phyloP scores from a whole-genome alignment of 495 filamentous ascomycete species.

The Tuber umbilicatum region DNA sequence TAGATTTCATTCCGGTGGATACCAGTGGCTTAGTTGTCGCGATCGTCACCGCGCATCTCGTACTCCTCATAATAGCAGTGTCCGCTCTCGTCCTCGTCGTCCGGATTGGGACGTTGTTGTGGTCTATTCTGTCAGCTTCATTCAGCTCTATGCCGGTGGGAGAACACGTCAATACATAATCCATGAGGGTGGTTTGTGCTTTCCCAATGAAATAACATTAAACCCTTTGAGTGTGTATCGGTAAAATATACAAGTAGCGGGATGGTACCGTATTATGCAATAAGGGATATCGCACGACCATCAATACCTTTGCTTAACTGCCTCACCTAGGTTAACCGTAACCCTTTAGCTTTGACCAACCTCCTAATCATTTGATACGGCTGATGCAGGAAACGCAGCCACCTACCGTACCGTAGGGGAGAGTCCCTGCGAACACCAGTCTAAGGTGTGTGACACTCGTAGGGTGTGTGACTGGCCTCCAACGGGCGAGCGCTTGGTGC shows the following conservation, averaged over 20 bases:
- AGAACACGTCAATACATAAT: background rate
- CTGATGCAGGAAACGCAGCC: background rate
- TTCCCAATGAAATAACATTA: background rate
- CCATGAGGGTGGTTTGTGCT: too few relatives aligned
- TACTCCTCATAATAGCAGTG: too few relatives aligned
- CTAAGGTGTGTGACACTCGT: background rate
- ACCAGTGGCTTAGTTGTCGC: too few relatives aligned
- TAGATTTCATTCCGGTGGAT: background rate
- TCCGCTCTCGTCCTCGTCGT: too few relatives aligned
- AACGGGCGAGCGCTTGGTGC: background rate
- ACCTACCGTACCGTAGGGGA: background rate
- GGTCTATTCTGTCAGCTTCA: background rate
- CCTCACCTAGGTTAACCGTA: background rate
- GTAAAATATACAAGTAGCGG: background rate
- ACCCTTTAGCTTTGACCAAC: background rate
- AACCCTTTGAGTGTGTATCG: background rate
- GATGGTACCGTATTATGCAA: background rate
- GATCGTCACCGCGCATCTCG: too few relatives aligned
- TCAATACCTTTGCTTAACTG: background rate
- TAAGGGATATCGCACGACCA: background rate
- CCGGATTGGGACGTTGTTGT: background rate
- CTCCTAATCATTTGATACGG: background rate
- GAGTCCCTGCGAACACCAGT: background rate
- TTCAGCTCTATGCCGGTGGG: background rate
- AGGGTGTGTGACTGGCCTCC: background rate